Conservation (phyloP, 2,329 filamentous ascomycete genomes). For the Colletotrichum eleusines region DNA sequence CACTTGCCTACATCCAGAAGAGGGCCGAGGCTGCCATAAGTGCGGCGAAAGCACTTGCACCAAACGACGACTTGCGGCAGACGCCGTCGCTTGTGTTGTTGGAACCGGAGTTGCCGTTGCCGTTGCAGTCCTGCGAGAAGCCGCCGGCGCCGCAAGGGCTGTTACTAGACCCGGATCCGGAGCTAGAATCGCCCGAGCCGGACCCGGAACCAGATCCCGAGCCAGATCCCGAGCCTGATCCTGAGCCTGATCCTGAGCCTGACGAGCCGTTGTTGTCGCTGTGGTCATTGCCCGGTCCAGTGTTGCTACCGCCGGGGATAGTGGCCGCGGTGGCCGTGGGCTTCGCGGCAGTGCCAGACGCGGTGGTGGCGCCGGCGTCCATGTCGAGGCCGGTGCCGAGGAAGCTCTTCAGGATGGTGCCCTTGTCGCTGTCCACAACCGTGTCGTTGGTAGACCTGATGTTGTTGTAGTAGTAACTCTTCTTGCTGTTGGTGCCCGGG, state of each 20-base stretch:
- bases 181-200: constrained; percentile 36
- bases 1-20: constrained; percentile 46
- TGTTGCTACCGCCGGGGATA: constrained; percentile 50
- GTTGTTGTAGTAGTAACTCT: constrained; percentile 82
- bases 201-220: constrained; percentile 8
- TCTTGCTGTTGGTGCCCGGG: constrained; percentile 77
- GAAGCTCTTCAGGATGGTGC: constrained; percentile 82
- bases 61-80: constrained; percentile 46
- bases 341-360: constrained; percentile 39
- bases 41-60: constrained; percentile 53
- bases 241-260: constrained; percentile 38
- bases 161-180: constrained; percentile 42
- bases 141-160: constrained; percentile 52
- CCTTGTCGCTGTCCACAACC: constrained; percentile 79
- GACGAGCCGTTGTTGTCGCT: constrained; percentile 45
- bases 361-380: constrained; percentile 54
- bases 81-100: constrained; percentile 44
- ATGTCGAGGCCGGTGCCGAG: constrained; percentile 85
- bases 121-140: constrained; percentile 56
- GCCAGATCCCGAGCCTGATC: constrained; percentile 39
- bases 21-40: constrained; percentile 51
- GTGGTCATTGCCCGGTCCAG: constrained; percentile 47
- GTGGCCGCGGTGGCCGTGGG: constrained; percentile 40
- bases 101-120: constrained; percentile 34
- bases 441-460: constrained; percentile 78